Base-by-base conservation (phyloP, 176 grass and related monocot species). In the Ampelocalamus luodianensis region DNA sequence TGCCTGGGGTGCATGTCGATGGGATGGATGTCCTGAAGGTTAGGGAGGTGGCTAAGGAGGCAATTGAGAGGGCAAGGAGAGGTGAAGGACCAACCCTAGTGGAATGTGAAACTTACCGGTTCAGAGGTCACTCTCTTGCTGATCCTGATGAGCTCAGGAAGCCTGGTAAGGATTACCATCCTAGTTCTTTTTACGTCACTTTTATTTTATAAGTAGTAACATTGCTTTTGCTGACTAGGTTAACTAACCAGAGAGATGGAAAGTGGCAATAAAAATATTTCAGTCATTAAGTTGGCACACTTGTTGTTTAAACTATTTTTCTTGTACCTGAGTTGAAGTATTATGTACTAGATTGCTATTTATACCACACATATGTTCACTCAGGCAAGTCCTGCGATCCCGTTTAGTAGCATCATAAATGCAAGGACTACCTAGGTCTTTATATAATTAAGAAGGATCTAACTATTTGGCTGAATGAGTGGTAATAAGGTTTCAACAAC, bases 11-110 rank as follows among this genome's bases (percentile, higher is more conserved):
- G 29, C 91, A 89, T 69, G 91, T 99, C 4, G 90, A 99, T 87
- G 96, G 96, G 49, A 99, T 96, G 93, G 96, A 99, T 68, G 93
- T 99, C n/a, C 85, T 99, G 23, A 92, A 99, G 79, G 96, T 96
- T 64, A 88, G 96, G 73, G 91, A 96, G 81, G 96, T 99, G 48
- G 96, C 96, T 7, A 89, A 90, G 71, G 96, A 99, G 62, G 96
- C 96, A 12, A 86, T 99, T 85, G 83, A n/a, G 29, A 95, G 96
- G 80, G 96, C 96, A 51, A 91, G 96, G 84, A 94, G 93, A 74
- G 96, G 96, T 44, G 96, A 99, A 87, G 96, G 96, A 67, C 96
- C 96, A 24, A 99, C 93, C 22, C 83, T 99, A 34, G 90, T 96
- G 17, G 93, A 99, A 72, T 95, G 91, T 72, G 91, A 98, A 85